Evolutionary conservation across 495 filamentous ascomycete species (phyloP), one percentile per base, ranked within the genome.

Genomic region (Neurospora sp.): DNA sequence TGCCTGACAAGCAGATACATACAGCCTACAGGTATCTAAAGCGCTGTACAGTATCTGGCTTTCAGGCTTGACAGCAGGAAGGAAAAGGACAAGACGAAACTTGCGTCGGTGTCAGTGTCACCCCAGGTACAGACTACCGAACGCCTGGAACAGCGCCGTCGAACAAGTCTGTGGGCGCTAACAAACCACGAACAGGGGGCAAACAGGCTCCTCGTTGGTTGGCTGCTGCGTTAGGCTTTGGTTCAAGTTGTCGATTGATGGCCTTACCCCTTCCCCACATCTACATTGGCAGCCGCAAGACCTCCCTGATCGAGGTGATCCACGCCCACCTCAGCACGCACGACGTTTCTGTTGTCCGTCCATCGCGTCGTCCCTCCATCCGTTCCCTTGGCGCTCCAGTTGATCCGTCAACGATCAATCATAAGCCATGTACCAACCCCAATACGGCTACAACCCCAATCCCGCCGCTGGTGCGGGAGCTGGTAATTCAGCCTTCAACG

Each of bases 381-480:
- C 68, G 42, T 31, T 72, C 75, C 70, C 72, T 71, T 74, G 69
- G 59, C 44, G 70, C 74, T 73, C 73, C 70, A 73, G 70, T 76
- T 75, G 76, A 68, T 71, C 74, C 73, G 37, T 74, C 39, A 70
- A 72, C 73, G 69, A 72, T 70, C 59, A 45, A 70, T 72, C 73
- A 40, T 35, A 44, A 82, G 82, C 79, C 83, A 86, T 86, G 84
- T 86, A 86, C 78, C 80, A 81, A 73, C 76, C 80, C 76, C 81
- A 80, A 74, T 85, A 84, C 82, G 84, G 84, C 71, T 84, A 82
- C 53, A 65, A 65, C 79, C 81, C 80, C 74, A 85, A 85, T 81
- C 77, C 80, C 77, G 78, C 53, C 53, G 53, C 6, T 65, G 53
- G 53, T 35, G 27, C 53, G 53, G 53, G 53, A 65, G 53, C 79